A percentile compares a stretch with the other conserved stretches of the same genome.
Conservation (phyloP, 345 rosid genomes). For the Dovyalis caffra region DNA sequence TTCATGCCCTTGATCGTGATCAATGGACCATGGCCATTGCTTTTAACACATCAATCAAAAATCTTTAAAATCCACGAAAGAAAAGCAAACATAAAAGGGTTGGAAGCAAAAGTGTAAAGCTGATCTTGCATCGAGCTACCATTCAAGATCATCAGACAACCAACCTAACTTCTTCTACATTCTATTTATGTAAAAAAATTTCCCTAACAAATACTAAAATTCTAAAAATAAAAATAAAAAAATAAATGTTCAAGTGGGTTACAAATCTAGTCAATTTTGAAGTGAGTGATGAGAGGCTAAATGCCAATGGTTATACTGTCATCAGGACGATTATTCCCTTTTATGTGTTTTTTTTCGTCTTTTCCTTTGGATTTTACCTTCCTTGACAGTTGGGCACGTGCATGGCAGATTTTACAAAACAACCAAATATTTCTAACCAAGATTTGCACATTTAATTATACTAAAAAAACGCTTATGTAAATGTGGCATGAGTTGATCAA, state of each 20-base stretch:
- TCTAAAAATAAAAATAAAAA: background rate
- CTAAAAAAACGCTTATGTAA: no score
- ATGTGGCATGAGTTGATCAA: background rate
- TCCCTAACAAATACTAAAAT: background rate
- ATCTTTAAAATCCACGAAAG: conserved; percentile 6
- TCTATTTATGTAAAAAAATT: background rate
- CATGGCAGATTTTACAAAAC: conserved; percentile 47
- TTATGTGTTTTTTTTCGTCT: conserved; percentile 57
- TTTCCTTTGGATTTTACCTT: conserved; percentile 52
- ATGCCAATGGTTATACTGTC: conserved; percentile 25
- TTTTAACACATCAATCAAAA: background rate
- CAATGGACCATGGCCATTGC: background rate
- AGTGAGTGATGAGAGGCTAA: background rate
- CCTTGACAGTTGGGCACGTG: conserved; percentile 59
- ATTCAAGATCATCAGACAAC: conserved; percentile 43
- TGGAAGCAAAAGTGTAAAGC: conserved; percentile 24
- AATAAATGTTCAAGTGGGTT: conserved; percentile 20
- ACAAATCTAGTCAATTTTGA: conserved; percentile 23
- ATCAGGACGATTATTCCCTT: conserved; percentile 60
- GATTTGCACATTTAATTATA: background rate
- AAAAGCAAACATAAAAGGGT: conserved; percentile 17
- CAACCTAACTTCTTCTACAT: conserved; percentile 14
- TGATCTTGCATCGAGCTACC: conserved; percentile 33
- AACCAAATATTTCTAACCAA: conserved; percentile 11
- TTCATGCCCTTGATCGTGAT: background rate